These are phyloP conservation scores for Syzygium syzygioides DNA, from an alignment of 441 rosid genomes.

Conservation along the genomic window DNA sequence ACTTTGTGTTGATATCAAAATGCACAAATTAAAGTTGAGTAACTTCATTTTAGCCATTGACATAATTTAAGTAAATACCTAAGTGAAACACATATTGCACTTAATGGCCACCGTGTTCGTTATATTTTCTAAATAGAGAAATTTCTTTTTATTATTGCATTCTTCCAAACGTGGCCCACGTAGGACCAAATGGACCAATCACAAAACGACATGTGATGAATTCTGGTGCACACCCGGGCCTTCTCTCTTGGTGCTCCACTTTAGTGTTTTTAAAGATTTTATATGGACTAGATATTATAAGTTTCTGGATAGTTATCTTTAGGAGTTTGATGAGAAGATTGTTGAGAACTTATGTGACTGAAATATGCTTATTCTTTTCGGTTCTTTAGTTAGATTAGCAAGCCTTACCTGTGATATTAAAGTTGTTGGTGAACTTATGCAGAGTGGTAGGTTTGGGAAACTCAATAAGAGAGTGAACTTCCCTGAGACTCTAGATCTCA, in stretches of 20 bases:
- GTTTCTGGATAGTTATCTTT: background rate
- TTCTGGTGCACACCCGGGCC: background rate
- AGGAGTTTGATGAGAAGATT: background rate
- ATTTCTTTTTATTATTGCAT: background rate
- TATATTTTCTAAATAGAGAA: background rate
- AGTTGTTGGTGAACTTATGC: slow-evolving; percentile 24
- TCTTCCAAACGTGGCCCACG: background rate
- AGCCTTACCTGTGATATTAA: background rate
- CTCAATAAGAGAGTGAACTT: slow-evolving; percentile 86
- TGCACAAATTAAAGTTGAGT: background rate
- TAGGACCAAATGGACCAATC: background rate
- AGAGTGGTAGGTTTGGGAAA: slow-evolving; percentile 98
- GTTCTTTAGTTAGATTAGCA: background rate
- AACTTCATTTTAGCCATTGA: background rate
- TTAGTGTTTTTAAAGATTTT: background rate
- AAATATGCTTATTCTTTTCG: background rate
- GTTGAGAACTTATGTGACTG: background rate
- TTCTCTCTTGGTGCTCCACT: background rate
- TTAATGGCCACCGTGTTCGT: background rate
- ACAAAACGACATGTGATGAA: background rate
- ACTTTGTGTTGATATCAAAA: background rate
- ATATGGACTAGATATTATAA: background rate
- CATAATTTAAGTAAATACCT: background rate
- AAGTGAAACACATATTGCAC: background rate
- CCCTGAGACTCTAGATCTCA: slow-evolving; percentile 79